phyloP scores from a whole-genome alignment of 257 asterid genomes.

The Nicotiana paniculata region DNA sequence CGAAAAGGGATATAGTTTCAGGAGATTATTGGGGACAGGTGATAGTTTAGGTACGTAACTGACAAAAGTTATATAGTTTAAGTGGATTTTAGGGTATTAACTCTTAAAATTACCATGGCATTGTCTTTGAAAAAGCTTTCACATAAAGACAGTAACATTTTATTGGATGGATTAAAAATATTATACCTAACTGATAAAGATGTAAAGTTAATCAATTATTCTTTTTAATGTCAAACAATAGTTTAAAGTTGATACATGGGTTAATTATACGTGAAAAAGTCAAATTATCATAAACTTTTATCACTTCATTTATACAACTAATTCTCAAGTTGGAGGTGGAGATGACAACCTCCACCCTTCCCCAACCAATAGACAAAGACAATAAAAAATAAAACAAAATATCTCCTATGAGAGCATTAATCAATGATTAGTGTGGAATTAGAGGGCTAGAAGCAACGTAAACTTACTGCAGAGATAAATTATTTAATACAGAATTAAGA shows the following conservation, averaged over 20 bases:
- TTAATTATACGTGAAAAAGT: neutral
- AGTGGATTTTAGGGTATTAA: no score
- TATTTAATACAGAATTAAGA: neutral
- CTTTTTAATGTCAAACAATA: neutral
- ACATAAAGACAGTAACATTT: neutral
- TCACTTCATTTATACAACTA: neutral
- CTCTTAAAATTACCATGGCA: neutral
- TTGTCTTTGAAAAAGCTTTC: neutral
- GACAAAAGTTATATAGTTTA: no score
- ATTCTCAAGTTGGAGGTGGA: neutral
- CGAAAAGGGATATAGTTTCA: no score
- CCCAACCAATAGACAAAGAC: neutral
- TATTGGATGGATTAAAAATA: neutral
- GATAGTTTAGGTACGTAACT: no score
- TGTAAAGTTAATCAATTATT: neutral
- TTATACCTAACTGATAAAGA: constrained; percentile 6
- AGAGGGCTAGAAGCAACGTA: neutral
- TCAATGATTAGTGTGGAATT: neutral
- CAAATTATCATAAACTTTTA: neutral
- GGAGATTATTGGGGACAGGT: no score
- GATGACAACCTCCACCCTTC: neutral
- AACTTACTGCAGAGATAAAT: neutral
- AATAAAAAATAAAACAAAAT: neutral
- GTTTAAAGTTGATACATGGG: neutral
- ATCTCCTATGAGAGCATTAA: neutral